Conservation (phyloP, 164 flowering plant species). For the Vitis labrusca region DNA sequence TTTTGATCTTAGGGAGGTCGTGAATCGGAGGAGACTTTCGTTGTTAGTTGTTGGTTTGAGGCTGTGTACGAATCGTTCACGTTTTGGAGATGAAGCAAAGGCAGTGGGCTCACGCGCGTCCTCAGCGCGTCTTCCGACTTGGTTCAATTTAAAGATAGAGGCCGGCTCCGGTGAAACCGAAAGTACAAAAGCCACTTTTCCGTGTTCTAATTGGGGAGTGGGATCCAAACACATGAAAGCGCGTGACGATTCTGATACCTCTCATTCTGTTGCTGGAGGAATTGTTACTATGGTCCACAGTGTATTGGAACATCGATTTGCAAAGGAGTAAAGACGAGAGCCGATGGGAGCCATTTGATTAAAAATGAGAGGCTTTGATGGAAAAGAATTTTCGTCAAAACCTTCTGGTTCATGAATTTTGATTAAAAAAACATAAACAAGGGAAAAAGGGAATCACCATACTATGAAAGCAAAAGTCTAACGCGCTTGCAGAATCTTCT, state of each 20-base stretch:
- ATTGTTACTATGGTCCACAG: no score
- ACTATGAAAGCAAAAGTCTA: no score
- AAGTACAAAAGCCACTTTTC: conserved; percentile 19
- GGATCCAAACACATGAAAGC: neutral
- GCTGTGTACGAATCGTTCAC: conserved; percentile 18
- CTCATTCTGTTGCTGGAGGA: no score
- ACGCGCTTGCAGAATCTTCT: no score
- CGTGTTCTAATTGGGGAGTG: conserved; percentile 10
- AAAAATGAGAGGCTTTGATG: no score
- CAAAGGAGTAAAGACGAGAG: no score
- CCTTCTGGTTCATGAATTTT: no score
- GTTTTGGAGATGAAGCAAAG: conserved; percentile 11
- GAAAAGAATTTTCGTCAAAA: no score
- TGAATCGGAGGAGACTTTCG: conserved; percentile 15
- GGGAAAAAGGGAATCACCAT: no score
- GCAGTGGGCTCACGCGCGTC: conserved; percentile 2
- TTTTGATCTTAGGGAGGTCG: neutral
- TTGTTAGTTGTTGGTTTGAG: conserved; percentile 11
- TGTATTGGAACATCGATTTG: no score
- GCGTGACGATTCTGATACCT: neutral
- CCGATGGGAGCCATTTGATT: no score
- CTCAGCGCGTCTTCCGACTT: neutral
- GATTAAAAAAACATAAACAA: no score
- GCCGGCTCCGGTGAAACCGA: conserved; percentile 8
- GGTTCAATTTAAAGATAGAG: conserved; percentile 1